Evolutionary conservation across 257 asterid species (phyloP).

Genomic region (Gentiana straminea): DNA sequence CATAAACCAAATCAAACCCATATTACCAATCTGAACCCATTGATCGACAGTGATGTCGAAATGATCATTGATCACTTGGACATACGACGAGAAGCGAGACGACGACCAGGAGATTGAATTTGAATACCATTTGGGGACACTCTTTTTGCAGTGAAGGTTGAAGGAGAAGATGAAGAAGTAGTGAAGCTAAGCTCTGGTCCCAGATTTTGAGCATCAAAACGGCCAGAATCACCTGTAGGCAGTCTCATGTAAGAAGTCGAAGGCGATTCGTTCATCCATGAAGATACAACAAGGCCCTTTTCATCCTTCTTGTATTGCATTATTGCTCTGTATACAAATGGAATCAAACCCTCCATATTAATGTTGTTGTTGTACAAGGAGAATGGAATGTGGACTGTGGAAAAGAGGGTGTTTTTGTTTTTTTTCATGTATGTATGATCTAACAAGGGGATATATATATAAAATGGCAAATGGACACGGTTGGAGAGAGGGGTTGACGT

Average conservation of each 20-base stretch:
- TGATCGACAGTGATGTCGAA: too few relatives aligned
- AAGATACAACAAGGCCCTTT: slow-evolving; percentile 20
- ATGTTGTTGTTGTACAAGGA: slow-evolving; percentile 7
- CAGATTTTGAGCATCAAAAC: slow-evolving; percentile 37
- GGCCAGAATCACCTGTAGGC: slow-evolving; percentile 60
- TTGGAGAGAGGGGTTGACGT: slow-evolving; percentile 26
- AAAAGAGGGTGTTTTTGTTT: too few relatives aligned
- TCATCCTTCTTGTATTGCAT: slow-evolving; percentile 65
- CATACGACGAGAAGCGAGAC: slow-evolving; percentile 25
- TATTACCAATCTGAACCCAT: too few relatives aligned
- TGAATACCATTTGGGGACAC: slow-evolving; percentile 9
- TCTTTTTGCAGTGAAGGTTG: slow-evolving; percentile 19
- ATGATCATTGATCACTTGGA: slow-evolving; percentile 20
- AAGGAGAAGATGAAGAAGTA: slow-evolving; percentile 22
- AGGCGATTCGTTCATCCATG: slow-evolving; percentile 46
- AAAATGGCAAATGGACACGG: slow-evolving; percentile 16
- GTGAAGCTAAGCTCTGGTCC: slow-evolving; percentile 34
- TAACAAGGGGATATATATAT: too few relatives aligned
- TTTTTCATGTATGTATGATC: too few relatives aligned
- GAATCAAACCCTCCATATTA: slow-evolving; percentile 80
- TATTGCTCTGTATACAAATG: slow-evolving; percentile 68
- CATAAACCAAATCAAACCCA: too few relatives aligned
- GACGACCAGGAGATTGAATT: slow-evolving; percentile 23
- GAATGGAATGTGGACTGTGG: too few relatives aligned
- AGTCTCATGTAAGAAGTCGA: slow-evolving; percentile 49